Evolutionary conservation across 441 rosid genomes (phyloP), one percentile per base, ranked within the genome.

Genomic region (Populus tomentosa): DNA sequence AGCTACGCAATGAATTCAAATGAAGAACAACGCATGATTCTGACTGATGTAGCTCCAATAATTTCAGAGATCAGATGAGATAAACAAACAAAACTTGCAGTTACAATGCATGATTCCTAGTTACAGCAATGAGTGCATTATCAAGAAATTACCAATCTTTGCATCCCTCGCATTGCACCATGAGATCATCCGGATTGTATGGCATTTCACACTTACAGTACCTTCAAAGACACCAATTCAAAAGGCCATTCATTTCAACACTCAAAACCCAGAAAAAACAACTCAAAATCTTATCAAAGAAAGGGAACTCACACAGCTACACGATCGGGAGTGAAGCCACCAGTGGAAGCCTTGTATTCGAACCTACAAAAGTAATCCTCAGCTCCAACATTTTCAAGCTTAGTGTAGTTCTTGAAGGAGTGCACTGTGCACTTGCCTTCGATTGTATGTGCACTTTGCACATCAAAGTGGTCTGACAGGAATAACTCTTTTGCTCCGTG

Each of bases 181-280:
- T 93, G 65, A 91, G 88, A 75, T 89, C 95, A 73, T 91, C 98
- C 0, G 98, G 98, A 71, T 93, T 91, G 78, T 90, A 90, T 2
- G 97, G 97, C 97, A 91, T 93, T 85, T 93, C 97, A 74, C 97
- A 90, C 72, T 91, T 92, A 84, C 98, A 93, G 82, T 93, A 93
- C 89, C 98, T 91, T 80, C 78, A 84, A 67, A 81, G 24, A 38
- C 21, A 21, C 46, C 32, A 30, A 62, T 11, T 1, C 32, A 4
- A 70, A 53, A 68, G 13, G 69, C 10, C 74, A 74, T 16, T 79
- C 65, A 68, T 35, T 62, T 65, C 69, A 78, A 64, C 72, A 66
- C 75, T 23, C 66, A 38, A 42, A 76, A 14, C 38, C 63, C 20
- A 30, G 7, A 74, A 74, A 70, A 40, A 13, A 10, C 21, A 18